Percentiles rank a stretch among this genome's conserved stretches.
Conservation (phyloP, 192 early-diverging fungal species). For the Rhizoclosmatium sp. region DNA sequence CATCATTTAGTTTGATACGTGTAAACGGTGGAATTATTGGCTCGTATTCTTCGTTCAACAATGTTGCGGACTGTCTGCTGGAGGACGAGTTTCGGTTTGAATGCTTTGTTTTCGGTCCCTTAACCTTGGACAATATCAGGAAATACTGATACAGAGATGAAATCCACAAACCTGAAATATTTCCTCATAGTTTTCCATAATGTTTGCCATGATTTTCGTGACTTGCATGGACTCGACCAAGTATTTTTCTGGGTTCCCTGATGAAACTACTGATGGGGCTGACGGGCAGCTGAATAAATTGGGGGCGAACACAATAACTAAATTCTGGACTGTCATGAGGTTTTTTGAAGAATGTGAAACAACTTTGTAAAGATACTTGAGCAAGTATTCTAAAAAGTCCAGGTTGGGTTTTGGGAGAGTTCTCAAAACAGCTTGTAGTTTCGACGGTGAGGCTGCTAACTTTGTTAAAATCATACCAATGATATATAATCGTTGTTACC, state of each 20-base stretch:
- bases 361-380: constrained; percentile 41
- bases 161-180: constrained; percentile 34
- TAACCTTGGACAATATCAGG: background rate
- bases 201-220: constrained; percentile 37
- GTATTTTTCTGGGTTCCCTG: constrained; percentile 41
- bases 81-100: too few species aligned
- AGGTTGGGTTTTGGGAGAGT: constrained; percentile 38
- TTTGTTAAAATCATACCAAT: background rate
- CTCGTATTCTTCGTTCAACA: background rate
- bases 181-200: constrained; percentile 43
- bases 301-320: constrained; percentile 95
- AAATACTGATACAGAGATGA: too few species aligned
- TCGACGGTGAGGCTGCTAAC: constrained; percentile 27
- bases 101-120: background rate
- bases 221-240: constrained; percentile 45
- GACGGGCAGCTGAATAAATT: constrained; percentile 82
- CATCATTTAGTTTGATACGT: background rate
- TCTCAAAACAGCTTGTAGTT: constrained; percentile 31
- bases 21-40: too few species aligned
- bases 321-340: constrained; percentile 84
- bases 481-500: constrained; percentile 18
- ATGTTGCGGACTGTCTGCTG: background rate
- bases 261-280: constrained; percentile 16
- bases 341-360: constrained; percentile 35
- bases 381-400: constrained; percentile 38